Conservation (phyloP, 225 moss, liverwort and hornwort species). For the Anthoceros angustus region DNA sequence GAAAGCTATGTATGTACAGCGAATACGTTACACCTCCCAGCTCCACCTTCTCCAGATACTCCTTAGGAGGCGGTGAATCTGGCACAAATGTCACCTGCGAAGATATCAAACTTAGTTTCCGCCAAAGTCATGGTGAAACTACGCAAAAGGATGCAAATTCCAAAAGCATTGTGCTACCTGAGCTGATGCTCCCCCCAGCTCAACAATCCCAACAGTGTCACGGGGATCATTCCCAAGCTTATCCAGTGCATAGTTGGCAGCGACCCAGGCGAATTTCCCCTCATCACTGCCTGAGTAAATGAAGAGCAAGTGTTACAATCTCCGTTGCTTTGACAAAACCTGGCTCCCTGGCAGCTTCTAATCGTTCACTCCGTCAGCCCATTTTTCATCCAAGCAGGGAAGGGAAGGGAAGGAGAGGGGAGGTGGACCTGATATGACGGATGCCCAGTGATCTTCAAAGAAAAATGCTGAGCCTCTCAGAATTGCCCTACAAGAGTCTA, state of each 20-base stretch:
- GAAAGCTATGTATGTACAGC: constrained; percentile 32
- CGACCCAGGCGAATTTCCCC: constrained; percentile 39
- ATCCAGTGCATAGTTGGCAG: constrained; percentile 28
- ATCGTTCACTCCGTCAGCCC: not conserved
- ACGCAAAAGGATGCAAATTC: not conserved
- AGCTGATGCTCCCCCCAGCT: constrained; percentile 23
- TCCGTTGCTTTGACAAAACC: constrained; percentile 8
- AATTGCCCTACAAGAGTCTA: constrained; percentile 14
- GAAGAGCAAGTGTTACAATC: not conserved
- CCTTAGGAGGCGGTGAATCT: constrained; percentile 13
- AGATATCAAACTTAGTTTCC: not conserved
- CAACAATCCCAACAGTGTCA: constrained; percentile 27
- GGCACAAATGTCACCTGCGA: constrained; percentile 30
- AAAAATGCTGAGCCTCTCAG: constrained; percentile 13
- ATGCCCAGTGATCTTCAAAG: constrained; percentile 29
- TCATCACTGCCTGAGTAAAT: constrained; percentile 36
- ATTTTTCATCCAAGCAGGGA: not conserved
- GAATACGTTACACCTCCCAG: constrained; percentile 20
- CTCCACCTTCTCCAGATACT: constrained; percentile 14
- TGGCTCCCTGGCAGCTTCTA: not conserved
- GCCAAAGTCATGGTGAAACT: not conserved
- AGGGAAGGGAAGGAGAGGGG: not conserved
- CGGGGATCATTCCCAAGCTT: constrained; percentile 12
- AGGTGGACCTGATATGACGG: constrained; percentile 23
- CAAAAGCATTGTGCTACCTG: constrained; percentile 18